Evolutionary conservation across 2,329 filamentous ascomycete species (phyloP), one percentile per base, ranked within the genome.

Genomic region (Capronia epimyces): DNA sequence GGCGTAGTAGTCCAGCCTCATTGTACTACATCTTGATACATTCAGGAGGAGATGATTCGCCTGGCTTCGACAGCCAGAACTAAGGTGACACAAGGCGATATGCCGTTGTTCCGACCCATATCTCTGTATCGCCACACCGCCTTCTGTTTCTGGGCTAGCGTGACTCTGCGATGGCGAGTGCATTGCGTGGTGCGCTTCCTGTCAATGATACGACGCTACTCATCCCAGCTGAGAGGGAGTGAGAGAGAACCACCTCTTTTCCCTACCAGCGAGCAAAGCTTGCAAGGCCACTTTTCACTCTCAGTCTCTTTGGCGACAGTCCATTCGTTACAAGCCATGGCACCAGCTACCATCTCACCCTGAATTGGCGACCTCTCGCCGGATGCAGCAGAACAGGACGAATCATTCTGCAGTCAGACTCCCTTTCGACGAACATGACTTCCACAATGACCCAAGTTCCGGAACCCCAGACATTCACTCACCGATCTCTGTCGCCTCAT

Each of bases 371-470:
- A 24, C 31, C 36, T 25, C 22, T 27, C 22, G 9, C 36, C 44
- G 50, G 34, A 43, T 46, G 43, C 40, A 55, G 21, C 44, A 41
- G 9, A 22, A 47, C 18, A 31, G 32, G 46, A 40, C 18, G 13
- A 18, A 34, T 46, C 40, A 18, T 18, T 50, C 24, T 16, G 40
- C 56, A 16, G 43, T 52, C n/a, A n/a, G n/a, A n/a, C n/a, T n/a
- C n/a, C 43, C 50, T 31, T 50, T 24, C 39, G n/a, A 43, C 39
- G 51, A 54, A 43, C 43, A 59, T 59, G 57, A 59, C 48, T 42
- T 59, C 58, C 7, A 62, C 56, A 18, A 62, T 62, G 59, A 60
- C 58, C 37, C 53, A 60, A 41, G 44, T 53, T 52, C 54, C 58
- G 31, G 58, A 62, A 53, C 50, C 53, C 27, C 52, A 48, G 15